phyloP scores from a whole-genome alignment of 768 basidiomycete species.

The Tulasnella sp. region DNA sequence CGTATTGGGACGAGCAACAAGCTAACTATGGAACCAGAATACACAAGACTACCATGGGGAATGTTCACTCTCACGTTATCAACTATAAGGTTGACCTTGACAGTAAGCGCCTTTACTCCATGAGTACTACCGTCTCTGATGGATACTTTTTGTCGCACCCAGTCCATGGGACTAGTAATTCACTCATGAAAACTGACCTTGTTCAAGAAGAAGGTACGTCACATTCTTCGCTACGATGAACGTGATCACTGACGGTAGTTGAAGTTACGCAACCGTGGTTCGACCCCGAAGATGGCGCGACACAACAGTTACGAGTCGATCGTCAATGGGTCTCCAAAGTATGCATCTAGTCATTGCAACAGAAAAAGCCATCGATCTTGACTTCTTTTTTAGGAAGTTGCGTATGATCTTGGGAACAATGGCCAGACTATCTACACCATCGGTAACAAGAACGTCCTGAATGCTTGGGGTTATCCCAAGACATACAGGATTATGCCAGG shows the following conservation, averaged over 20 bases:
- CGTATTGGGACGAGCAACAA: not conserved
- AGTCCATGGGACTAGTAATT: not conserved
- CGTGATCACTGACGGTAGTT: not conserved
- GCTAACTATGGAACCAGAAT: not conserved
- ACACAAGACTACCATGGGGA: constrained; percentile 1
- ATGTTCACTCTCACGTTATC: not conserved
- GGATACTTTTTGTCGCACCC: too few relatives aligned
- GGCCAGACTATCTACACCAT: not conserved
- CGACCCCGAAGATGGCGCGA: not conserved
- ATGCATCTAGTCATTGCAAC: too few relatives aligned
- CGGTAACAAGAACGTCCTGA: not conserved
- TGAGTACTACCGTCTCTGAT: not conserved
- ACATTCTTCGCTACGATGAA: not conserved
- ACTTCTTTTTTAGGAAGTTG: too few relatives aligned
- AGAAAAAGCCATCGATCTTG: too few relatives aligned
- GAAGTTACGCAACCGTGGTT: not conserved
- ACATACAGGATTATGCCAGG: constrained; percentile 2
- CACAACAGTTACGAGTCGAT: not conserved
- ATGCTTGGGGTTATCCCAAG: not conserved
- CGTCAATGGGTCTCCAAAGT: not conserved
- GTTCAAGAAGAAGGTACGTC: constrained; percentile 2
- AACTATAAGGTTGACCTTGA: constrained; percentile 5
- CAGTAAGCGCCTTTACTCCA: not conserved
- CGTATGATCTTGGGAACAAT: not conserved
- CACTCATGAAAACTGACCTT: not conserved